These are phyloP conservation scores for Trichophyton verrucosum DNA, from an alignment of 2,329 filamentous ascomycete genomes.

Conservation along the genomic window DNA sequence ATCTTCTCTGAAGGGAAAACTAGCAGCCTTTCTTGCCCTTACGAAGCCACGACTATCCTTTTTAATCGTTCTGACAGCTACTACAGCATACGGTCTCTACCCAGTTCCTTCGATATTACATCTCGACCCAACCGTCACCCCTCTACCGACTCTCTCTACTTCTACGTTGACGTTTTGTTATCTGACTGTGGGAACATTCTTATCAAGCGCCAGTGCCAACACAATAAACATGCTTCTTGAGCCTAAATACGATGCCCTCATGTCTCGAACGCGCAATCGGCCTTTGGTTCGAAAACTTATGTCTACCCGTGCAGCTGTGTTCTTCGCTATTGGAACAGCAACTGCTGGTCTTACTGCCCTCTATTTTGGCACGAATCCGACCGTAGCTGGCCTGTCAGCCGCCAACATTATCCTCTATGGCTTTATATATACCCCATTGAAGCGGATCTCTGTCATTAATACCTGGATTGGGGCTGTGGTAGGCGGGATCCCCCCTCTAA, in stretches of 20 bases:
- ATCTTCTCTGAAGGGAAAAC: conserved; percentile 48
- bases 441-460: conserved; percentile 73
- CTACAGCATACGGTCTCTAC: conserved; percentile 83
- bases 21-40: conserved; percentile 76
- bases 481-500: conserved; percentile 84
- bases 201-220: conserved; percentile 86
- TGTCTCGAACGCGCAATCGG: conserved; percentile 84
- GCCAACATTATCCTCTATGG: conserved; percentile 84
- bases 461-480: conserved; percentile 93
- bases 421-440: conserved; percentile 83
- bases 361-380: conserved; percentile 87
- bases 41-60: conserved; percentile 92
- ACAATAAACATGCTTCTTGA: conserved; percentile 97
- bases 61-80: conserved; percentile 80
- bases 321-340: conserved; percentile 69
- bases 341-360: conserved; percentile 57
- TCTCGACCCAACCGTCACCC: conserved; percentile 58
- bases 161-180: conserved; percentile 86
- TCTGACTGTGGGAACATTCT: conserved; percentile 74
- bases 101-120: conserved; percentile 77
- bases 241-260: conserved; percentile 74
- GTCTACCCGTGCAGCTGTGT: conserved; percentile 53
- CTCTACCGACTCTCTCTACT: conserved; percentile 48
- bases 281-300: conserved; percentile 77
- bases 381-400: conserved; percentile 71